These are phyloP conservation scores for Luzula sylvatica DNA, from an alignment of 176 grass and related monocot genomes.

Conservation along the genomic window DNA sequence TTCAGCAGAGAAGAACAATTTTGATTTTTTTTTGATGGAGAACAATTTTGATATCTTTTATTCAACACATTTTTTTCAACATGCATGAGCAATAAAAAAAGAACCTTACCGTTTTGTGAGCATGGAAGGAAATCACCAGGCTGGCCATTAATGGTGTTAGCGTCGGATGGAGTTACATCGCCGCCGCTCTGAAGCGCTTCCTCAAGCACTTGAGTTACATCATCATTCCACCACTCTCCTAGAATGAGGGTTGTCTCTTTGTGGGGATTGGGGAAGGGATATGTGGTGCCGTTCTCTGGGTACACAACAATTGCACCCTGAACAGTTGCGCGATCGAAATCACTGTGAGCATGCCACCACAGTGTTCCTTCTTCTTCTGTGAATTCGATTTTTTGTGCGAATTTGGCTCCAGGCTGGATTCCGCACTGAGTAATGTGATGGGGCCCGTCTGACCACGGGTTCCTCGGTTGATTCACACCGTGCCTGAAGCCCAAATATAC, in stretches of 20 bases:
- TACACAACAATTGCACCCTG: conserved; percentile 54
- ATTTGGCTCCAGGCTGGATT: conserved; percentile 36
- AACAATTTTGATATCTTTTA: not conserved
- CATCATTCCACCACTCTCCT: conserved; percentile 56
- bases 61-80: not conserved
- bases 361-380: conserved; percentile 58
- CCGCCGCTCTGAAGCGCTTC: conserved; percentile 29
- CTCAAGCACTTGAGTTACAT: conserved; percentile 35
- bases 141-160: conserved; percentile 40
- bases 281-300: conserved; percentile 30
- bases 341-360: conserved; percentile 73
- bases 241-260: conserved; percentile 52
- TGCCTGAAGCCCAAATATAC: conserved; percentile 26
- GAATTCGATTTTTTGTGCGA: conserved; percentile 48
- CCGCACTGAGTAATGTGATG: conserved; percentile 55
- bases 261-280: conserved; percentile 52
- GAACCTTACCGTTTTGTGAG: conserved; percentile 12
- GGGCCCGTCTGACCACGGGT: conserved; percentile 46
- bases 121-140: conserved; percentile 24
- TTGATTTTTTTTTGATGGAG: not conserved
- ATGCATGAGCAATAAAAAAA: not conserved
- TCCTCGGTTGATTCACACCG: conserved; percentile 47
- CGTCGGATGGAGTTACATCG: conserved; percentile 32
- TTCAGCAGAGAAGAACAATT: not conserved
- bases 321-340: conserved; percentile 52